phyloP scores from a whole-genome alignment of 305 asterid species.

The Fraxinus nigra region DNA sequence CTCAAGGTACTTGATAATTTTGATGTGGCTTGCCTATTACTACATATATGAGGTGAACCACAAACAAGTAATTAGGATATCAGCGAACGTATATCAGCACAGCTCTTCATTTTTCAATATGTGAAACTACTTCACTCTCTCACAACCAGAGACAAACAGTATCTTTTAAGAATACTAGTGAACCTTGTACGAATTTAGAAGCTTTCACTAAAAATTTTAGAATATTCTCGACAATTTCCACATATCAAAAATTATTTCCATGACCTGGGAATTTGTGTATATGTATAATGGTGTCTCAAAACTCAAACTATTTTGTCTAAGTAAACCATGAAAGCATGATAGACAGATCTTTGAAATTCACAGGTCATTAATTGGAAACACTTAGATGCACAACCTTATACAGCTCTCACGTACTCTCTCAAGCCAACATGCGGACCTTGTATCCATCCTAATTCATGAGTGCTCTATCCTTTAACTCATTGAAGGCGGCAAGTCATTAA shows the following conservation, averaged over 20 bases:
- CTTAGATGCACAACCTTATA: neutral
- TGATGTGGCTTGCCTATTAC: constrained; percentile 5
- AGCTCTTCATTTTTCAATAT: neutral
- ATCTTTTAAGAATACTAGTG: neutral
- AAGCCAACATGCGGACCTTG: neutral
- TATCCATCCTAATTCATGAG: neutral
- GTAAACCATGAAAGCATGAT: neutral
- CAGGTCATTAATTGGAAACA: neutral
- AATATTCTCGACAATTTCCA: neutral
- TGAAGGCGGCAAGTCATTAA: neutral
- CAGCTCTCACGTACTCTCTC: neutral
- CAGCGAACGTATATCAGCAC: neutral
- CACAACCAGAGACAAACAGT: neutral
- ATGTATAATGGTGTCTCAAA: neutral
- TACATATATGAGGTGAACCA: neutral
- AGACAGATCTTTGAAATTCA: neutral
- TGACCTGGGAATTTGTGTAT: neutral
- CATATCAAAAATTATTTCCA: neutral
- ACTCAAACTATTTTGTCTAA: neutral
- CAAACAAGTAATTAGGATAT: neutral
- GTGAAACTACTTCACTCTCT: neutral
- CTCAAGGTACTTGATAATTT: neutral
- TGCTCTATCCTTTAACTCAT: neutral
- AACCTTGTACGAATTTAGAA: neutral
- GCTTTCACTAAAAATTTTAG: neutral